A percentile compares a stretch with the other conserved stretches of the same genome.
Evolutionary conservation across 2,329 filamentous ascomycete species (phyloP).

Genomic region (Colletotrichum sidae): DNA sequence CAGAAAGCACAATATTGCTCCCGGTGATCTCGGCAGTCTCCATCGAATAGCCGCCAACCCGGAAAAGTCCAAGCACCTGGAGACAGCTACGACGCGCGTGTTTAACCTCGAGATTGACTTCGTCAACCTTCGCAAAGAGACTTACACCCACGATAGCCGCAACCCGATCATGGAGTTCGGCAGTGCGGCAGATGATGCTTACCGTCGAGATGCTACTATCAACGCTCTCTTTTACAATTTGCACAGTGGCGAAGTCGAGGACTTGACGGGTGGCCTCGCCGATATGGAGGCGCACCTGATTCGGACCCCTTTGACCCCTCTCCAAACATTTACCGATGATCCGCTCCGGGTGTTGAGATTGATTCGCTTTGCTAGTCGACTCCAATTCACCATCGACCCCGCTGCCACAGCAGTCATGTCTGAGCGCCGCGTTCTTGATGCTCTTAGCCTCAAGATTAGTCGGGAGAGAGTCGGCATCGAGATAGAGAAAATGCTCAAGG

Average conservation of each 20-base stretch:
- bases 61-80: constrained; percentile 95
- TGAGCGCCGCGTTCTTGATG: constrained; percentile 79
- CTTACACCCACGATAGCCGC: constrained; percentile 87
- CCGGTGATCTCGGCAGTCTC: constrained; percentile 76
- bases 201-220: constrained; percentile 90
- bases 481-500: constrained; percentile 89
- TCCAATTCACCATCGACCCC: constrained; percentile 82
- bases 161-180: constrained; percentile 96
- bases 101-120: constrained; percentile 92
- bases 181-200: constrained; percentile 88
- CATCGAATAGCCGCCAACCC: constrained; percentile 94
- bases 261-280: constrained; percentile 82
- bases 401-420: constrained; percentile 80
- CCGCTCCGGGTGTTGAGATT: constrained; percentile 87
- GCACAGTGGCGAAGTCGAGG: constrained; percentile 81
- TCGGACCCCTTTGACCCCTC: constrained; percentile 86
- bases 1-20: constrained; percentile 68
- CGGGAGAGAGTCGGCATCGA: constrained; percentile 90
- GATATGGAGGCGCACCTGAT: constrained; percentile 82
- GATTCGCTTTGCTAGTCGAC: constrained; percentile 88
- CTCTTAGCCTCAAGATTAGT: constrained; percentile 89
- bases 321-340: constrained; percentile 94
- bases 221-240: constrained; percentile 98
- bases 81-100: constrained; percentile 88
- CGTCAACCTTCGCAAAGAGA: constrained; percentile 93